These are phyloP conservation scores for Ophiorrhiza pumila DNA, from an alignment of 257 asterid species.

Conservation along the genomic window DNA sequence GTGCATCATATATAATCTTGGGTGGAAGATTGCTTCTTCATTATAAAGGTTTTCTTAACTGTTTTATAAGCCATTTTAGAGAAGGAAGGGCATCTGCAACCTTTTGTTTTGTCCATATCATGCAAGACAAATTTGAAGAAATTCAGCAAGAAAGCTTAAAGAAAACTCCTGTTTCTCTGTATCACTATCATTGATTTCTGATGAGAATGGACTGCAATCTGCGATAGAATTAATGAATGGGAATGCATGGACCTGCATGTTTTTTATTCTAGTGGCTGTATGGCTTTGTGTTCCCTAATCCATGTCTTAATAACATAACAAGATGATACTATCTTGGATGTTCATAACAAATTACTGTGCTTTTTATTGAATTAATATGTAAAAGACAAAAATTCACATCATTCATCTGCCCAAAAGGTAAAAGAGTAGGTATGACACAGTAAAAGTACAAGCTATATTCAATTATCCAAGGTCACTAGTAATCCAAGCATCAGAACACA, in stretches of 20 bases:
- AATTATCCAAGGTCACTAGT: neutral
- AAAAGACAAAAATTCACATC: neutral
- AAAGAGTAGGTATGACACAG: neutral
- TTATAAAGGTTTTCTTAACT: neutral
- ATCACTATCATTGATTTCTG: neutral
- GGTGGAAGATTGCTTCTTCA: neutral
- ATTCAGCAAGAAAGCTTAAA: neutral
- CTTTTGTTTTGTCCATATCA: neutral
- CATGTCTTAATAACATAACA: neutral
- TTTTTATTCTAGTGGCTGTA: neutral
- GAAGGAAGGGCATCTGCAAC: too few species aligned
- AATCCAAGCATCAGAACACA: neutral
- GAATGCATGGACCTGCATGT: neutral
- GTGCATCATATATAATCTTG: neutral
- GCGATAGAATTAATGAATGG: neutral
- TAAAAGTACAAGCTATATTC: neutral
- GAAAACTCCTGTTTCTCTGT: neutral
- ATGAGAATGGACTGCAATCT: neutral
- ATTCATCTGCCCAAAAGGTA: neutral
- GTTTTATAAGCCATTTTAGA: neutral
- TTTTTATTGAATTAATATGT: neutral
- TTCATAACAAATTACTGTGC: neutral
- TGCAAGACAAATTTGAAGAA: neutral
- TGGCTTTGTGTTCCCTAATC: neutral
- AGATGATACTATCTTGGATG: neutral